These are phyloP conservation scores for Coffea humblotiana DNA, from an alignment of 305 asterid genomes.

Conservation along the genomic window DNA sequence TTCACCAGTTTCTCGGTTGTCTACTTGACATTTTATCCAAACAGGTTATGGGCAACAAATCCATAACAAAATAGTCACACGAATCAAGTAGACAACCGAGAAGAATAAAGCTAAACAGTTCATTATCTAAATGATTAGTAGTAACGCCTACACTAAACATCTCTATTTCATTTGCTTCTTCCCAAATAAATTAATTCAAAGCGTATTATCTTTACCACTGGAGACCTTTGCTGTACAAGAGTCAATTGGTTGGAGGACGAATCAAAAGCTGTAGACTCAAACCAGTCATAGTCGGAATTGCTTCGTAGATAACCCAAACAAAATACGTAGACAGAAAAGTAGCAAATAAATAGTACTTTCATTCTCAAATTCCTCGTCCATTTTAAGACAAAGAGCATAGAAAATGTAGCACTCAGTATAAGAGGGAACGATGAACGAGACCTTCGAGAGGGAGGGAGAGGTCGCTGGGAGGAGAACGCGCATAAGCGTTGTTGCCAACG, in stretches of 20 bases:
- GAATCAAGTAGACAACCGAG: too few relatives aligned
- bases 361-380: neutral
- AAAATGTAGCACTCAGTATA: neutral
- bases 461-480: conserved; percentile 72
- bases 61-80: too few relatives aligned
- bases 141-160: too few relatives aligned
- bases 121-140: neutral
- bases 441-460: conserved; percentile 92
- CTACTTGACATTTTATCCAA: too few relatives aligned
- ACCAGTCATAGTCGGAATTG: neutral
- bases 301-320: neutral
- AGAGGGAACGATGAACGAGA: neutral
- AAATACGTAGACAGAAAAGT: neutral
- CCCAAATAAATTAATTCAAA: neutral
- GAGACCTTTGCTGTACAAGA: conserved; percentile 90
- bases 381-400: too few relatives aligned
- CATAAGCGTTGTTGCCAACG: conserved; percentile 89
- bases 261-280: conserved; percentile 59
- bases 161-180: neutral
- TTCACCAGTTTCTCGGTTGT: too few relatives aligned
- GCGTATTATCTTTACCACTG: conserved; percentile 65
- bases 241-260: conserved; percentile 55
- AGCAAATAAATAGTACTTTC: neutral
- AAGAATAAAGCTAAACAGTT: too few relatives aligned
- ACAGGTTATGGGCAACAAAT: too few relatives aligned